Conservation (phyloP, 2,329 filamentous ascomycete genomes). For the Verticillium klebahnii region DNA sequence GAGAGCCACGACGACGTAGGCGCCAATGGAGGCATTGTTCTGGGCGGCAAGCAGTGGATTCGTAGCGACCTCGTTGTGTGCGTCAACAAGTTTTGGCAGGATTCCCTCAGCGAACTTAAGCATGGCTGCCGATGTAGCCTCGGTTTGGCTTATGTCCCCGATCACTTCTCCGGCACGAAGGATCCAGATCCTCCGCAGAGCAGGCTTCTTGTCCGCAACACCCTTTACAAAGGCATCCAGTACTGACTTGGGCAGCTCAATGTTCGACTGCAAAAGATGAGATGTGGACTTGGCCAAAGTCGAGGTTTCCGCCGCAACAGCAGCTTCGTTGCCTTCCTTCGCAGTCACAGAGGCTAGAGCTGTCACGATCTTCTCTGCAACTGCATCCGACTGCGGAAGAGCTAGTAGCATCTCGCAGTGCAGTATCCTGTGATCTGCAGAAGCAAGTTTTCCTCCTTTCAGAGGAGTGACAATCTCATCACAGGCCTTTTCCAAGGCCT, state of each 20-base stretch:
- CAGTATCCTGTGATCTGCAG: constrained; percentile 77
- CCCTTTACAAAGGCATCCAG: constrained; percentile 75
- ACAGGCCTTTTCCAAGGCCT: constrained; percentile 60
- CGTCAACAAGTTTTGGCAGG: constrained; percentile 55
- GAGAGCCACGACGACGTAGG: constrained; percentile 64
- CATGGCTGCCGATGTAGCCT: constrained; percentile 25
- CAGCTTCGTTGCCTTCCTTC: constrained; percentile 87
- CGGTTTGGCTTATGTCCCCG: constrained; percentile 29
- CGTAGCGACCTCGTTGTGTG: constrained; percentile 70
- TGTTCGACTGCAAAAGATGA: constrained; percentile 56
- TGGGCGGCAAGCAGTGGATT: constrained; percentile 79
- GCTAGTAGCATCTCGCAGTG: constrained; percentile 76
- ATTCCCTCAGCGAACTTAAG: constrained; percentile 48
- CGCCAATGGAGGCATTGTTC: constrained; percentile 74
- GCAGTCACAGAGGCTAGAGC: constrained; percentile 64
- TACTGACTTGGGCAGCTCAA: constrained; percentile 60
- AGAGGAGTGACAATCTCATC: constrained; percentile 77
- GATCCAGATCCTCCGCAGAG: constrained; percentile 76
- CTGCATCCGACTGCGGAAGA: constrained; percentile 53
- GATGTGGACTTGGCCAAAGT: constrained; percentile 63
- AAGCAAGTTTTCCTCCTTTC: constrained; percentile 77
- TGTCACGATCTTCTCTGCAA: constrained; percentile 62
- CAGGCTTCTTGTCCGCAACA: constrained; percentile 76
- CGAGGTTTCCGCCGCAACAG: constrained; percentile 69
- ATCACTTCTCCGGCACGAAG: constrained; percentile 69